These are phyloP conservation scores for Fraxinus angustifolia DNA, from an alignment of 305 asterid genomes.

Conservation along the genomic window DNA sequence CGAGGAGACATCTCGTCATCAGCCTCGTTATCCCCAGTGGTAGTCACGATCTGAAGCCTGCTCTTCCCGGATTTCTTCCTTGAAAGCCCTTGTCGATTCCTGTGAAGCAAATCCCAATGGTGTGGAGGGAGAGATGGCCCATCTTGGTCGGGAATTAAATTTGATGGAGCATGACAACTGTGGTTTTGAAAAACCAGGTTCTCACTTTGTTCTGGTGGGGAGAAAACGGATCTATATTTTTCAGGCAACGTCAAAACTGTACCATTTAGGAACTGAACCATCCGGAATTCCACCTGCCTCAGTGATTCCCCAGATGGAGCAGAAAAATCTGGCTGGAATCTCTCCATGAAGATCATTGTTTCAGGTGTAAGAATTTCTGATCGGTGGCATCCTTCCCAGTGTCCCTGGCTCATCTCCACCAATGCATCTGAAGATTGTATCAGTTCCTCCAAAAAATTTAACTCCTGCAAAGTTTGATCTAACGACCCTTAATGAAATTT, in stretches of 20 bases:
- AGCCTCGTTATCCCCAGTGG: constrained; percentile 86
- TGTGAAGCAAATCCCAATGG: constrained; percentile 57
- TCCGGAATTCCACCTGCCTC: constrained; percentile 92
- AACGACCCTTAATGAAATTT: constrained; percentile 1
- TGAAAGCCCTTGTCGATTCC: constrained; percentile 53
- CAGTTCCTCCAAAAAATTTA: constrained; percentile 71
- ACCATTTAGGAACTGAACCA: constrained; percentile 80
- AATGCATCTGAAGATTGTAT: constrained; percentile 80
- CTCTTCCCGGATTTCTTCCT: constrained; percentile 89
- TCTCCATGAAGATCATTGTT: constrained; percentile 64
- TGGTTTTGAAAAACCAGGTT: constrained; percentile 35
- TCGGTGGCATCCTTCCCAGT: constrained; percentile 93
- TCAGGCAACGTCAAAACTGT: constrained; percentile 63
- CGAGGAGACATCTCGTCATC: constrained; percentile 99
- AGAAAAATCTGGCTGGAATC: constrained; percentile 76
- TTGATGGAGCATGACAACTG: constrained; percentile 34
- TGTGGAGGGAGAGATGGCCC: constrained; percentile 46
- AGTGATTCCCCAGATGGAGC: constrained; percentile 96
- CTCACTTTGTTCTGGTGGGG: constrained; percentile 66
- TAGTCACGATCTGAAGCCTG: constrained; percentile 81
- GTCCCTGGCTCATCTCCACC: constrained; percentile 87
- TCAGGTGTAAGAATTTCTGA: constrained; percentile 74
- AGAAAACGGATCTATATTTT: constrained; percentile 65
- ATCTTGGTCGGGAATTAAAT: constrained; percentile 44
- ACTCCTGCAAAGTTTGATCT: constrained; percentile 55